Conservation (phyloP, 108 stramenopile species). For the Asterionellopsis glacialis region DNA sequence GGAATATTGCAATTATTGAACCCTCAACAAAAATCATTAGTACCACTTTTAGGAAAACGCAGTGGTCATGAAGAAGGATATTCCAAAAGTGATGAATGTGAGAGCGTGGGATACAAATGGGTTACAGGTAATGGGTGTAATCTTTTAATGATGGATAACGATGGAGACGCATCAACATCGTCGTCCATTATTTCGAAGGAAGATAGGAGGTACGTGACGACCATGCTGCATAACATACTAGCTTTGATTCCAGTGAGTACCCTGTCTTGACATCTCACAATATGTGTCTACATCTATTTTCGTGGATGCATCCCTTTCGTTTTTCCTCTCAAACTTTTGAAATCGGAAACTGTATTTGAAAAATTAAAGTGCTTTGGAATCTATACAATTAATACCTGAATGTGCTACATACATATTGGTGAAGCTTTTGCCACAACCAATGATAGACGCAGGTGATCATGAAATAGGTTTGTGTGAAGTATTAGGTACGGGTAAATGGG, state of each 20-base stretch:
- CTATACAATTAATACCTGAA: background rate
- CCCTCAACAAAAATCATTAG: background rate
- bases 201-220: too few relatives aligned
- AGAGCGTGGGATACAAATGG: background rate
- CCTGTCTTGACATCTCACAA: too few relatives aligned
- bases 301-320: too few relatives aligned
- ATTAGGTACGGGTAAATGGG: background rate
- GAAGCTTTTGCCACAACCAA: background rate
- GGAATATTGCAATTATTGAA: background rate
- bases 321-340: too few relatives aligned
- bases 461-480: background rate
- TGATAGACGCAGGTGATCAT: constrained; percentile 1
- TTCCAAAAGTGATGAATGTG: background rate
- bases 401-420: background rate
- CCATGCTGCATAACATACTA: too few relatives aligned
- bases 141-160: too few relatives aligned
- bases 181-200: too few relatives aligned
- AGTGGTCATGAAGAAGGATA: background rate
- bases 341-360: too few relatives aligned
- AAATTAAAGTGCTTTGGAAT: too few relatives aligned
- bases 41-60: background rate
- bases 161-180: too few relatives aligned
- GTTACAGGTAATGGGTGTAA: background rate
- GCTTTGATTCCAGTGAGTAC: too few relatives aligned
- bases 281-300: too few relatives aligned